phyloP scores from a whole-genome alignment of 495 filamentous ascomycete species.

The Trichoderma gamsii region DNA sequence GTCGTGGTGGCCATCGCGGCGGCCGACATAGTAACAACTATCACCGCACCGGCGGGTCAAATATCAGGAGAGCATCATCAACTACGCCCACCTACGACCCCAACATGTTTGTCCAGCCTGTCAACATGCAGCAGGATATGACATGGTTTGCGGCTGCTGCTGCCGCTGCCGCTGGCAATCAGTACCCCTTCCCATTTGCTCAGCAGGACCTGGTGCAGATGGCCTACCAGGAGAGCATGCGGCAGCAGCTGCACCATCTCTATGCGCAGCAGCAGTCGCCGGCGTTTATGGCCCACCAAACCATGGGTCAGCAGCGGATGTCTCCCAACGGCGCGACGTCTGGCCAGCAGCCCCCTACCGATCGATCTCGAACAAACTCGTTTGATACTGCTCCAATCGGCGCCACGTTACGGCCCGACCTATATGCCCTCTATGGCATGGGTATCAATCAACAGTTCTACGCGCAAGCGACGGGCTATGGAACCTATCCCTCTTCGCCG shows the following conservation, averaged over 20 bases:
- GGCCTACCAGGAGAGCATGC: constrained; percentile 31
- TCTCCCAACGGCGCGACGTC: constrained; percentile 28
- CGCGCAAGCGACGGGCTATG: constrained; percentile 28
- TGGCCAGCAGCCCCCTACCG: constrained; percentile 21
- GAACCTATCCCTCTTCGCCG: constrained; percentile 44
- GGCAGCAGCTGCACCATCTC: constrained; percentile 40
- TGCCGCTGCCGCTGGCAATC: constrained; percentile 21
- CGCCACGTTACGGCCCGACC: constrained; percentile 45
- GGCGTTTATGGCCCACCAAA: constrained; percentile 28
- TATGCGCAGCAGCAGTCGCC: constrained; percentile 22
- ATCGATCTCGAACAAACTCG: constrained; percentile 48
- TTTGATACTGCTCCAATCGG: constrained; percentile 47
- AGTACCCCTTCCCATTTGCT: constrained; percentile 33
- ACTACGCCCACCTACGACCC: constrained; percentile 23
- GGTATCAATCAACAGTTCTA: constrained; percentile 24
- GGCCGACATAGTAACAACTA: constrained; percentile 44
- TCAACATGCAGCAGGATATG: constrained; percentile 34
- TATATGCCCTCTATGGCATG: constrained; percentile 30
- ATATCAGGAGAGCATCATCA: constrained; percentile 25
- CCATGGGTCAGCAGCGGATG: constrained; percentile 41
- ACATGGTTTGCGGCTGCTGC: constrained; percentile 32
- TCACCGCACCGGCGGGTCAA: constrained; percentile 19
- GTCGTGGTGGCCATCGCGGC: constrained; percentile 49
- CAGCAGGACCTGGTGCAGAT: constrained; percentile 40
- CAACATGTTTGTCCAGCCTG: constrained; percentile 26